Conservation (phyloP, 2,329 filamentous ascomycete genomes). For the Mariannaea elegans region DNA sequence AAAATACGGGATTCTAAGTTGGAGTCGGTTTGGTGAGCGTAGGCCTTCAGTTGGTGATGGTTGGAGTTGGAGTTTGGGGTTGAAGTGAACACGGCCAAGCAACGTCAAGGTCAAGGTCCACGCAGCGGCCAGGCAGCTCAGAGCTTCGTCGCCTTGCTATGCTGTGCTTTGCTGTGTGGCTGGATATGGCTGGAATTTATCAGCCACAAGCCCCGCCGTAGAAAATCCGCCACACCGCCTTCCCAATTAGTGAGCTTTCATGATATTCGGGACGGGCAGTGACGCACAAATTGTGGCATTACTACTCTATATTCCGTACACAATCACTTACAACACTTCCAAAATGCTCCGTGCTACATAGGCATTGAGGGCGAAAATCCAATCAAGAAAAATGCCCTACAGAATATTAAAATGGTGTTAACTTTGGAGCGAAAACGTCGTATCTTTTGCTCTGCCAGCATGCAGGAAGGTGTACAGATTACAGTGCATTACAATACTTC, state of each 20-base stretch:
- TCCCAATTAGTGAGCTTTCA: conserved; percentile 24
- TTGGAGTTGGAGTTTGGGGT: conserved; percentile 33
- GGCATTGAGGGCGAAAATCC: too few relatives aligned
- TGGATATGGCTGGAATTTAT: conserved; percentile 7
- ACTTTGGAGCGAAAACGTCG: too few relatives aligned
- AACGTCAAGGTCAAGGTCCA: conserved; percentile 25
- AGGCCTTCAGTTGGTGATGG: conserved; percentile 29
- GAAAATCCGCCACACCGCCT: conserved; percentile 40
- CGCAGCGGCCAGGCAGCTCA: conserved; percentile 46
- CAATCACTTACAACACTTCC: too few relatives aligned
- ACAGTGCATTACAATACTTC: too few relatives aligned
- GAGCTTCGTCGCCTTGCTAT: conserved; percentile 47
- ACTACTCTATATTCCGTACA: too few relatives aligned
- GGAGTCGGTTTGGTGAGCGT: conserved; percentile 23
- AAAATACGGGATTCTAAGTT: conserved; percentile 16
- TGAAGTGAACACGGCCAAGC: conserved; percentile 29
- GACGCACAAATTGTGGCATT: background rate
- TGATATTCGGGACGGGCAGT: conserved; percentile 4
- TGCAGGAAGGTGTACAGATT: too few relatives aligned
- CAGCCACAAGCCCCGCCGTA: conserved; percentile 31
- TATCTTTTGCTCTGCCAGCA: too few relatives aligned
- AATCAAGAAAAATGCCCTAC: too few relatives aligned
- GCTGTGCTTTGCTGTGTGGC: conserved; percentile 5
- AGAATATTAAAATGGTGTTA: too few relatives aligned
- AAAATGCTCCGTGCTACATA: too few relatives aligned